Evolutionary conservation across 2,329 filamentous ascomycete genomes (phyloP).

Genomic region (Plenodomus tracheiphilus): DNA sequence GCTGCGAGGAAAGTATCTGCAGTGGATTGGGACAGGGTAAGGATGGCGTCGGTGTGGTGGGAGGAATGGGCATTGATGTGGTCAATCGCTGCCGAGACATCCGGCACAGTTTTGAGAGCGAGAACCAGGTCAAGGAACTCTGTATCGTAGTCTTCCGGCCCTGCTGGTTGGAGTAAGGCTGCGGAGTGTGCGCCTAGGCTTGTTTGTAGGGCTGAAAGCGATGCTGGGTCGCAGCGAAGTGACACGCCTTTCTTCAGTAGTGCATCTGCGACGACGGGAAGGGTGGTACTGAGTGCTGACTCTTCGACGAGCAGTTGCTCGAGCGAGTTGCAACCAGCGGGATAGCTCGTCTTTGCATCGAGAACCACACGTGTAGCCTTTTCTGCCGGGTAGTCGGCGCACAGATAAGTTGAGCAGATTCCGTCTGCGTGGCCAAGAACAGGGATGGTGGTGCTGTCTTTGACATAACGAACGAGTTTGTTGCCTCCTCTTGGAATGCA

Average conservation of each 20-base stretch:
- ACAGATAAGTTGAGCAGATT: conserved; percentile 84
- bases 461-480: conserved; percentile 87
- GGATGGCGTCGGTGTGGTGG: conserved; percentile 63
- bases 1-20: conserved; percentile 54
- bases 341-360: conserved; percentile 93
- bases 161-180: conserved; percentile 64
- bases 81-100: conserved; percentile 69
- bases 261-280: conserved; percentile 73
- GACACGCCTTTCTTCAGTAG: conserved; percentile 77
- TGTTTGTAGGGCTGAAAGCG: conserved; percentile 64
- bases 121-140: conserved; percentile 87
- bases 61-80: conserved; percentile 95
- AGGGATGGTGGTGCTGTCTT: conserved; percentile 87
- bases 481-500: conserved; percentile 92
- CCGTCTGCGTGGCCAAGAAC: conserved; percentile 96
- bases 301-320: conserved; percentile 89
- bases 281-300: conserved; percentile 65
- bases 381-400: conserved; percentile 71
- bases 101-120: conserved; percentile 75
- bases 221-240: conserved; percentile 75
- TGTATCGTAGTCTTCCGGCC: conserved; percentile 75
- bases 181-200: conserved; percentile 49
- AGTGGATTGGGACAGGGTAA: conserved; percentile 39
- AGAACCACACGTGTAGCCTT: conserved; percentile 78
- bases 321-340: conserved; percentile 92